Evolutionary conservation across 805 yeast species (phyloP), one percentile per base, ranked within the genome.

Genomic region (Wickerhamomyces pijperi): DNA sequence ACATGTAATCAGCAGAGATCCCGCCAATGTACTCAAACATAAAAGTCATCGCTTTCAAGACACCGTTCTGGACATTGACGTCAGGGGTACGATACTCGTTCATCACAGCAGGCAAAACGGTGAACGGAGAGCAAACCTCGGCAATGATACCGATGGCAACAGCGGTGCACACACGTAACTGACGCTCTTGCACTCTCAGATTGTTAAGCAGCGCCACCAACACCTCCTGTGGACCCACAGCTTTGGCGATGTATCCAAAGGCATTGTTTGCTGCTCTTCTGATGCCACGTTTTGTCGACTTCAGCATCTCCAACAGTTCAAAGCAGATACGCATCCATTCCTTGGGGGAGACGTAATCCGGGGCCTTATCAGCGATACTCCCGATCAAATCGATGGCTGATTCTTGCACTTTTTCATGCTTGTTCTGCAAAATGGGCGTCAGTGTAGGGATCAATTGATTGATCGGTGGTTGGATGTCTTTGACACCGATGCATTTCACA

Each of bases 311-410:
- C 35, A 92, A 60, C 28, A 92, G 66, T 51, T 88, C 96, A 58
- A 84, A 86, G 52, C 96, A 84, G 19, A 90, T 83, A 45, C 97
- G 69, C 90, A 92, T 85, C 99, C 98, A 92, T 59, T 92, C 99
- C 44, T 85, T 76, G 3, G 95, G 94, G 29, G 87, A 77, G 14
- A 87, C 83, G 40, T 76, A 74, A 46, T 84, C 94, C 1, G 95
- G 78, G 9, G 83, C 88, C 34, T 74, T 68, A 36, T 70, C 74
- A 0, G 97, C 96, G 39, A 90, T 80, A 37, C 75, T 65, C 2
- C 96, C 96, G 19, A 92, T 80, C 16, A 90, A 63, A 34, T 70
- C 74, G 31, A 92, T 82, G 8, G 88, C 74, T 44, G 78, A 73
- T 46, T 84, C 90, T 56, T 87, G 97, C 2, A 92, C 97, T 46